Evolutionary conservation across 768 basidiomycete species (phyloP), one percentile per base, ranked within the genome.

Genomic region (Cystobasidium onofrii): DNA sequence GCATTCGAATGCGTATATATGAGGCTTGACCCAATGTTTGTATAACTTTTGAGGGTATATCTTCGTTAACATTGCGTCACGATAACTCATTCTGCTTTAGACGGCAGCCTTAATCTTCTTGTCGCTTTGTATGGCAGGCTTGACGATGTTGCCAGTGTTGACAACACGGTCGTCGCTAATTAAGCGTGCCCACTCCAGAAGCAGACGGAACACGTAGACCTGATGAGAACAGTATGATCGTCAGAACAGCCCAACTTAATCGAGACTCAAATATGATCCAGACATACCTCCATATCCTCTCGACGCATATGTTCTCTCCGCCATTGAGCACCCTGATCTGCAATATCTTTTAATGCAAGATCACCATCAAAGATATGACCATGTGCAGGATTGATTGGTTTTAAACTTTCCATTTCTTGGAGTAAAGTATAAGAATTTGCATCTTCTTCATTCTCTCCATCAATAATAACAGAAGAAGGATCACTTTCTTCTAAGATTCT

Each of bases 291-390:
- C 90, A 96, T 92, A 82, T 97, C 95, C 70, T 88, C 84, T 70
- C 85, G 87, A 63, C 95, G 82, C 31, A 91, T 91, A 23, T 91
- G 85, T 0, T 87, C 89, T 78, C 86, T 85, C 81, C 90, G 92
- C 95, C 95, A 98, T 73, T 90, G 86, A 79, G 92, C 88, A n/a
- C 95, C 94, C 0, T 92, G 91, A 52, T 88, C 83, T 0, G 95
- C 94, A 44, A 98, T 95, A 77, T 90, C 86, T 44, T 88, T 84
- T 64, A 78, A 29, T n/a, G 75, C 76, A 43, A 34, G 63, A 54
- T 79, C 78, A 1, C 74, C 60, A 29, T 76, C 50, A 55, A 79
- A 79, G 44, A 74, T 44, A n/a, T 46, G 33, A 1, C 79, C 78
- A 31, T 78, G 76, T 1, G 62, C 73, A 0, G 78, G 78, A 9